phyloP scores from a whole-genome alignment of 139 green algal genomes.

The Chlorella sp. region DNA sequence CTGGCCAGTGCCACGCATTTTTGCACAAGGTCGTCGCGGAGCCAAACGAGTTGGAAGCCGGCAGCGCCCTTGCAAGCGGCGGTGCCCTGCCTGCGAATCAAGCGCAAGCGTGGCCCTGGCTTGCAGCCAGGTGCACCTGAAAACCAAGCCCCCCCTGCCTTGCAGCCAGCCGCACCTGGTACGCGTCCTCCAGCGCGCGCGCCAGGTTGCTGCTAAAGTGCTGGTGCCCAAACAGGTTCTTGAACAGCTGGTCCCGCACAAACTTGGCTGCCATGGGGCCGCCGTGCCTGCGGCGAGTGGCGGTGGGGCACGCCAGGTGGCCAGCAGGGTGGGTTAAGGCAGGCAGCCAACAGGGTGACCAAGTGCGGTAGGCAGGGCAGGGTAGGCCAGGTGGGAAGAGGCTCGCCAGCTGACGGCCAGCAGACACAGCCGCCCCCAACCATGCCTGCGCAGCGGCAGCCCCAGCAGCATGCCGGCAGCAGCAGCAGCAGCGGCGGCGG shows the following conservation, averaged over 20 bases:
- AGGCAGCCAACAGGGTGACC: neutral
- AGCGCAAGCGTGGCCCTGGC: no score
- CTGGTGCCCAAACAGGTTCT: constrained; percentile 77
- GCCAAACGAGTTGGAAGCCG: no score
- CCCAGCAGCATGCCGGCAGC: neutral
- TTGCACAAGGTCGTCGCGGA: neutral
- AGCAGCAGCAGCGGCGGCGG: neutral
- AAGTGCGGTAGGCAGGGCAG: neutral
- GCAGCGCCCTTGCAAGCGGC: no score
- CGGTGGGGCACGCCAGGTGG: no score
- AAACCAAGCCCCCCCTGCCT: neutral
- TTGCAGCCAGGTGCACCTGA: neutral
- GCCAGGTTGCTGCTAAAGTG: constrained; percentile 71
- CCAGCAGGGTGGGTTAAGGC: neutral
- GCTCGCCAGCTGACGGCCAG: neutral
- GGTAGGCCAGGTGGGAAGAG: no score
- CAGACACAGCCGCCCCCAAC: neutral
- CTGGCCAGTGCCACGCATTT: no score
- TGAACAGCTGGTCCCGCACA: constrained; percentile 85
- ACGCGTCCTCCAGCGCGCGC: constrained; percentile 43
- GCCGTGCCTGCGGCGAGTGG: constrained; percentile 80
- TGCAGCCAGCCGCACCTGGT: neutral
- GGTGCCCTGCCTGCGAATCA: no score
- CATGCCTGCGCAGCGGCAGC: neutral
- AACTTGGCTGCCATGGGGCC: constrained; percentile 86